A percentile compares a stretch with the other conserved stretches of the same genome.
Conservation (phyloP, 441 rosid species). For the Lepidium campestre region DNA sequence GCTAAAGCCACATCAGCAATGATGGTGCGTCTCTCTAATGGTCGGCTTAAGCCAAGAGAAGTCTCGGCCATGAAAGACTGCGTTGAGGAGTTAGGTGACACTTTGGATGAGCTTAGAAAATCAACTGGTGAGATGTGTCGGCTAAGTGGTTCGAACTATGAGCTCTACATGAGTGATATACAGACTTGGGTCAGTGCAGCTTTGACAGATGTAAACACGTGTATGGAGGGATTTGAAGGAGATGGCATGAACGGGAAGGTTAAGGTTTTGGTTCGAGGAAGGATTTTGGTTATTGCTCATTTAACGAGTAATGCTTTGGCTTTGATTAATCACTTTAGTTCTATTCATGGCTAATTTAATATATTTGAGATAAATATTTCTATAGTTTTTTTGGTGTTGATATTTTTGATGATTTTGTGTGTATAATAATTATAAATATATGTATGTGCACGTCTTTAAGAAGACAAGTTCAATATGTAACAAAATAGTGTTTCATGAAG, state of each 20-base stretch:
- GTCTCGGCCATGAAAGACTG: conserved; percentile 61
- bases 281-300: conserved; percentile 45
- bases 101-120: conserved; percentile 46
- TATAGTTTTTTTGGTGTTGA: background rate
- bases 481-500: background rate
- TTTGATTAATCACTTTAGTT: conserved; percentile 54
- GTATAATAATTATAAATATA: background rate
- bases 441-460: background rate
- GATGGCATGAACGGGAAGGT: conserved; percentile 38
- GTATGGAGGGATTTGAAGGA: conserved; percentile 58
- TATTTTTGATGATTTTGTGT: background rate
- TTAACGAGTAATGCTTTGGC: conserved; percentile 78
- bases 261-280: conserved; percentile 36
- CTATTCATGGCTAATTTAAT: conserved; percentile 43
- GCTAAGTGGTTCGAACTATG: conserved; percentile 31
- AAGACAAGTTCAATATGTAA: conserved; percentile 1
- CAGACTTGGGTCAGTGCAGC: conserved; percentile 84
- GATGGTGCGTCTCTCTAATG: conserved; percentile 44
- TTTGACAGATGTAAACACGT: conserved; percentile 61
- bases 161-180: conserved; percentile 38
- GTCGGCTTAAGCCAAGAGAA: conserved; percentile 40
- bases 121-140: conserved; percentile 54
- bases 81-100: conserved; percentile 53
- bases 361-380: background rate
- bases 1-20: conserved; percentile 41